Base-by-base conservation (phyloP, 2,329 filamentous ascomycete species). In the Neonectria coccinea region DNA sequence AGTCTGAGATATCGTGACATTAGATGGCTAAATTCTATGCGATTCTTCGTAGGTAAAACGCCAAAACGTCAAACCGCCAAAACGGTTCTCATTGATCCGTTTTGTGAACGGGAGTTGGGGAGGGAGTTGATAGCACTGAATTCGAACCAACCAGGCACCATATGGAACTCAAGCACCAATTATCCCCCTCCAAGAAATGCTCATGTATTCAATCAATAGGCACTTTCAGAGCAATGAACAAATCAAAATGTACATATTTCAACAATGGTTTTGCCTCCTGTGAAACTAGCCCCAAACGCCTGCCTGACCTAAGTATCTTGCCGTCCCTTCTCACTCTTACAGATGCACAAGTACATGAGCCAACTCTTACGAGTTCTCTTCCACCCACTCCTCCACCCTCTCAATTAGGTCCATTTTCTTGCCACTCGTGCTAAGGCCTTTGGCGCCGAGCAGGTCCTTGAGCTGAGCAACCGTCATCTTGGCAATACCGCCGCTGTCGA, bases 321-420 rank as follows among this genome's bases (percentile, higher is more conserved):
- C 22, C 10, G 6, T 42, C 16, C 16, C 22, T 18, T 22, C 33
- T 12, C 41, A 53, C 12, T 44, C 18, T 51, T 56, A 59, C 36
- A 48, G 41, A 36, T 50, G 20, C 44, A 56, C 54, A 39, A 61
- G 18, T 31, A 39, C 36, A 53, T n/a, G 54, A 31, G 18, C 25
- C 51, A 31, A 18, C 41, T 59, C 55, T 53, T 52, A 74, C 12
- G 64, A 69, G 42, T 84, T 85, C 48, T 81, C 79, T 59, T 88
- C 86, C 11, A 85, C 77, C 86, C 86, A 89, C 63, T 85, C 77
- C 74, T 88, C 86, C 39, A 89, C 74, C 64, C 83, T 82, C 66
- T 88, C 86, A 5, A 88, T 70, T 52, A 89, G 72, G 2, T 86
- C 84, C 2, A 81, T 80, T 77, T 89, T 89, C 71, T 81, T 80